Evolutionary conservation across 352 stramenopile genomes (phyloP).

Genomic region (Elongisporangium anandrum): DNA sequence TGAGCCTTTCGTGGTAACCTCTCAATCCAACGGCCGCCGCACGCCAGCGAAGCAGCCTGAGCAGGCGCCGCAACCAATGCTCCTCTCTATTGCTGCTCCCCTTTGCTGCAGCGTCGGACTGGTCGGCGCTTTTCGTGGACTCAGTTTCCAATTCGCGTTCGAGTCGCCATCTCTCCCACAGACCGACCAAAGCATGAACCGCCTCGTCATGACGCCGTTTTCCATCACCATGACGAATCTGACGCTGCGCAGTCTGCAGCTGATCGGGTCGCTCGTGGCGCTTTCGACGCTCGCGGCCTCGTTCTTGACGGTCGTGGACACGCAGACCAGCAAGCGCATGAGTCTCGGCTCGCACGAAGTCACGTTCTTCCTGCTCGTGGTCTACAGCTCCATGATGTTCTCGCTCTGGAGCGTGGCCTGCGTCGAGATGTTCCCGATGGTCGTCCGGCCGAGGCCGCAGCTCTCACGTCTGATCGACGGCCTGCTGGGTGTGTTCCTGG

Average conservation of each 20-base stretch:
- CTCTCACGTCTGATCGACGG: conserved; percentile 23
- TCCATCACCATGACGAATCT: conserved; percentile 18
- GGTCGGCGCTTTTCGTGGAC: not conserved
- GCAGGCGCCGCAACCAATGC: not conserved
- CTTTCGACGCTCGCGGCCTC: conserved; percentile 15
- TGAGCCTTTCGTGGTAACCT: not conserved
- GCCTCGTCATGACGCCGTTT: conserved; percentile 18
- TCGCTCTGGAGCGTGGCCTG: conserved; percentile 14
- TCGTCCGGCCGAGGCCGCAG: conserved; percentile 16
- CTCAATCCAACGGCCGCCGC: not conserved
- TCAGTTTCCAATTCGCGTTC: not conserved
- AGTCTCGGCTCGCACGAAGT: conserved; percentile 20
- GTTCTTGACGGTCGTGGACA: conserved; percentile 16
- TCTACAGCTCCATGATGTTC: conserved; percentile 19
- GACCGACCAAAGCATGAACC: conserved; percentile 1
- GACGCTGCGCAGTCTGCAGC: conserved; percentile 21
- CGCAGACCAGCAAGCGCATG: conserved; percentile 9
- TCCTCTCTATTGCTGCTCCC: not conserved
- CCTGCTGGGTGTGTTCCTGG: conserved; percentile 18
- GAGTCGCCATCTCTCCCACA: not conserved
- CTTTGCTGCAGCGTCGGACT: not conserved
- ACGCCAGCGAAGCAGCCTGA: not conserved
- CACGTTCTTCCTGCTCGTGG: conserved; percentile 20
- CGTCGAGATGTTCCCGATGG: conserved; percentile 28
- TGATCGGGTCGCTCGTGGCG: conserved; percentile 22